phyloP scores from a whole-genome alignment of 352 stramenopile genomes.

The Blastocystis sp. region DNA sequence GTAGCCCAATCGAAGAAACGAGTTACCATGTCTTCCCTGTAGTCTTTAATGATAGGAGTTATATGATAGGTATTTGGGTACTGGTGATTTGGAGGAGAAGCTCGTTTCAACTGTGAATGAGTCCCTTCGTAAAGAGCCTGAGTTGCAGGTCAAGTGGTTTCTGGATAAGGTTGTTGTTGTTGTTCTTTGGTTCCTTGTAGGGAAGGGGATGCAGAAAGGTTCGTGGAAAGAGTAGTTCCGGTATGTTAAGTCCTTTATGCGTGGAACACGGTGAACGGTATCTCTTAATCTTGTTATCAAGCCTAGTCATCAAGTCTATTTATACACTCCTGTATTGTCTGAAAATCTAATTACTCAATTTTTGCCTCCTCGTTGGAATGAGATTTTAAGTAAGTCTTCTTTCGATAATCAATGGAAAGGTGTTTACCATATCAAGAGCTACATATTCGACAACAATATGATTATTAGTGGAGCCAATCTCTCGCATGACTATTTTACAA shows the following conservation, averaged over 20 bases:
- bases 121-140: background rate
- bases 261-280: background rate
- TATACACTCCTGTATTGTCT: slow-evolving; percentile 28
- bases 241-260: slow-evolving; percentile 5
- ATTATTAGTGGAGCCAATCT: slow-evolving; percentile 76
- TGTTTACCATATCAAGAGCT: slow-evolving; percentile 76
- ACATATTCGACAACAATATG: slow-evolving; percentile 74
- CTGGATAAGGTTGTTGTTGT: background rate
- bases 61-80: slow-evolving; percentile 1
- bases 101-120: slow-evolving; percentile 15
- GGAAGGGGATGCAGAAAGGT: slow-evolving; percentile 24
- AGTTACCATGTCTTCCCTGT: slow-evolving; percentile 31
- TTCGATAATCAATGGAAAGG: slow-evolving; percentile 65
- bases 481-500: slow-evolving; percentile 76
- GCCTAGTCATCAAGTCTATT: background rate
- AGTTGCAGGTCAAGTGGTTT: slow-evolving; percentile 34
- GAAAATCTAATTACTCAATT: slow-evolving; percentile 66
- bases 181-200: background rate
- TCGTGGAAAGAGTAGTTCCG: slow-evolving; percentile 8
- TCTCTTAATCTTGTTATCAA: background rate
- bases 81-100: slow-evolving; percentile 41
- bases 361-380: slow-evolving; percentile 73
- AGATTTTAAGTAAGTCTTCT: slow-evolving; percentile 65
- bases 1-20: slow-evolving; percentile 3
- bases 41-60: background rate